Conservation (phyloP, 1,284 basidiomycete species). For the Fomitopsis schrenkii region DNA sequence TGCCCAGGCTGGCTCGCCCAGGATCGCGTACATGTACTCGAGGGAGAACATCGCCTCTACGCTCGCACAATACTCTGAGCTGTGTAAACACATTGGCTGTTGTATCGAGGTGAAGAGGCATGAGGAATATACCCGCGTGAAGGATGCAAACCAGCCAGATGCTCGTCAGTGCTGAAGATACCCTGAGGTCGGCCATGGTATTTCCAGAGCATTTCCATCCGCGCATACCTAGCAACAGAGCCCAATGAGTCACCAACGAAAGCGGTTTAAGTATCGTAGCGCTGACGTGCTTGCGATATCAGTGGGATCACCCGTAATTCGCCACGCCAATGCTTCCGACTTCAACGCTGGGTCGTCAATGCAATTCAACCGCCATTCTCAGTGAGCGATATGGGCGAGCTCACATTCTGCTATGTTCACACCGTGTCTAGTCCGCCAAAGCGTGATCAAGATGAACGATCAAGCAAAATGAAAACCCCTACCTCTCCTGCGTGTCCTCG, state of each 20-base stretch:
- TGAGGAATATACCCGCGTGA: slow-evolving; percentile 38
- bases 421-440: not conserved
- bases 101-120: not conserved
- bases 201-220: slow-evolving; percentile 45
- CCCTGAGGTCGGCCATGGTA: slow-evolving; percentile 60
- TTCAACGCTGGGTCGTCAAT: not conserved
- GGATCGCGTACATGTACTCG: not conserved
- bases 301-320: slow-evolving; percentile 4
- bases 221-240: not conserved
- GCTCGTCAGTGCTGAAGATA: slow-evolving; percentile 56
- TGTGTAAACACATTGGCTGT: slow-evolving; percentile 12
- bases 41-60: slow-evolving; percentile 64
- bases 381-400: not conserved
- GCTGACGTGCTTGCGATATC: slow-evolving; percentile 5
- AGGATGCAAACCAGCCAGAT: slow-evolving; percentile 51
- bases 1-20: not conserved
- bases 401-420: slow-evolving; percentile 5
- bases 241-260: not conserved
- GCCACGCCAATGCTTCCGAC: slow-evolving; percentile 5
- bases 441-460: not conserved
- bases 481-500: slow-evolving; percentile 2
- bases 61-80: slow-evolving; percentile 54
- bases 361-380: not conserved
- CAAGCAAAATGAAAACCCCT: not conserved
- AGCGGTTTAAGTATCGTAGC: not conserved